Base-by-base conservation (phyloP, 352 stramenopile genomes). In the Phytophthora crassamura region DNA sequence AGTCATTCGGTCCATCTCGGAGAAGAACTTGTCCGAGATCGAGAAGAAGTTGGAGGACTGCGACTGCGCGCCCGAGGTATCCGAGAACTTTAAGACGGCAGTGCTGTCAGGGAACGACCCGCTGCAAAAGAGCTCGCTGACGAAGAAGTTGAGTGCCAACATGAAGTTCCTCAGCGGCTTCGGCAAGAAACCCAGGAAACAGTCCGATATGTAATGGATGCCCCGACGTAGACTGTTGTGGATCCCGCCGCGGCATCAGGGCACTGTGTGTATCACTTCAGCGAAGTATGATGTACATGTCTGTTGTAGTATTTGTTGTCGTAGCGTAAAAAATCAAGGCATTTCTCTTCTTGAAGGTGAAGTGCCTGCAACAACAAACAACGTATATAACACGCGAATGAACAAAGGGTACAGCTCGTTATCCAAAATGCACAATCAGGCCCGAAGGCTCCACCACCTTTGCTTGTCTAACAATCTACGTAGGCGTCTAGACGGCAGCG, bases 21-120 rank as follows among this genome's bases (percentile, higher is more conserved):
- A 86, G 55, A 94, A 95, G 58, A 93, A 96, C 52, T 53, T 95
- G 12, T 68, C 75, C 10, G 75, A 85, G 45, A 91, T 96, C 52
- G 84, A 82, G 36, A 86, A 82, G 30, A 90, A 90, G 34, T 58
- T 94, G 5, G 70, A 71, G 10, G 55, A 69, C 0, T 78, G 69
- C 8, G 72, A 72, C 3, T 90, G 78, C 47, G 71, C 65, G 3
- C 57, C 66, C 1, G 67, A 81, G 7, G 82, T 79, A 3, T 53
- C 69, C 0, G 77, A 83, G 34, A 85, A 85, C 56, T 81, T 94
- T 57, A 86, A 86, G 47, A 58, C 74, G 2, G 64, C 72, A 2
- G 74, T 89, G 40, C 55, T 92, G 10, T 70, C 70, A 20, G 60
- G 59, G 25, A 67, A 67, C 14, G 56, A 74, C 54, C 69, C 71